A percentile compares a stretch with the other conserved stretches of the same genome.
These are phyloP conservation scores for Nidula microcarpa DNA, from an alignment of 768 basidiomycete genomes.

Conservation along the genomic window DNA sequence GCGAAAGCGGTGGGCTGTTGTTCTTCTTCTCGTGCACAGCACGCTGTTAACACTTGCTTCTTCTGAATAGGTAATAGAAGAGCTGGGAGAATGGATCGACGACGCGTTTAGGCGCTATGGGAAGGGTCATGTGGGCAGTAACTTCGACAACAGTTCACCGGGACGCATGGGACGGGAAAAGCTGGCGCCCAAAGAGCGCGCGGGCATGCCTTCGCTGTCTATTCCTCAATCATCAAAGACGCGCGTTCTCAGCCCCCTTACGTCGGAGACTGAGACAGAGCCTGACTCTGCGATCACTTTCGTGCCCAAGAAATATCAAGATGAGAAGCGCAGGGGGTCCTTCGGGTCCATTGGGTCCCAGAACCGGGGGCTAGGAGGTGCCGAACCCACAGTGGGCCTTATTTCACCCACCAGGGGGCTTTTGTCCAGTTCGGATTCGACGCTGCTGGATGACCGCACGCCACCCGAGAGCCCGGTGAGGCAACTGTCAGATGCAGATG, in stretches of 20 bases:
- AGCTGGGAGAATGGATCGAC: slow-evolving; percentile 90
- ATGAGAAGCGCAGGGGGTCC: slow-evolving; percentile 3
- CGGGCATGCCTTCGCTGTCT: not conserved
- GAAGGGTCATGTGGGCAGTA: not conserved
- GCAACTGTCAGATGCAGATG: not conserved
- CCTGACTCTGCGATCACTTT: slow-evolving; percentile 71
- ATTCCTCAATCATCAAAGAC: slow-evolving; percentile 12
- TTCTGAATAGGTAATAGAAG: slow-evolving; percentile 53
- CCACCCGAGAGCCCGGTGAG: not conserved
- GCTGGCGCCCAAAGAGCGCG: slow-evolving; percentile 1
- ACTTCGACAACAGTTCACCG: slow-evolving; percentile 1
- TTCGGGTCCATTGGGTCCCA: slow-evolving; percentile 4
- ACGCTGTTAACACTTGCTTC: slow-evolving; percentile 1
- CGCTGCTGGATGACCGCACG: slow-evolving; percentile 3
- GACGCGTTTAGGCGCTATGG: slow-evolving; percentile 57
- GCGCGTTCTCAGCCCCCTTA: slow-evolving; percentile 15
- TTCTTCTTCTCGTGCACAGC: not conserved
- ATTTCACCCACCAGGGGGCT: not conserved
- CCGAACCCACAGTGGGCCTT: not conserved
- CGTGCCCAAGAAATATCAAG: slow-evolving; percentile 45
- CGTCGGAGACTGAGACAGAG: slow-evolving; percentile 41
- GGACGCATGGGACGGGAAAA: not conserved
- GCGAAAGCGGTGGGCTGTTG: slow-evolving; percentile 50
- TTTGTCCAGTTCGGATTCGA: slow-evolving; percentile 7
- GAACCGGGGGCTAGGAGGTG: not conserved